Evolutionary conservation across 352 stramenopile species (phyloP), one percentile per base, ranked within the genome.

Genomic region (Pythium myriotylum): DNA sequence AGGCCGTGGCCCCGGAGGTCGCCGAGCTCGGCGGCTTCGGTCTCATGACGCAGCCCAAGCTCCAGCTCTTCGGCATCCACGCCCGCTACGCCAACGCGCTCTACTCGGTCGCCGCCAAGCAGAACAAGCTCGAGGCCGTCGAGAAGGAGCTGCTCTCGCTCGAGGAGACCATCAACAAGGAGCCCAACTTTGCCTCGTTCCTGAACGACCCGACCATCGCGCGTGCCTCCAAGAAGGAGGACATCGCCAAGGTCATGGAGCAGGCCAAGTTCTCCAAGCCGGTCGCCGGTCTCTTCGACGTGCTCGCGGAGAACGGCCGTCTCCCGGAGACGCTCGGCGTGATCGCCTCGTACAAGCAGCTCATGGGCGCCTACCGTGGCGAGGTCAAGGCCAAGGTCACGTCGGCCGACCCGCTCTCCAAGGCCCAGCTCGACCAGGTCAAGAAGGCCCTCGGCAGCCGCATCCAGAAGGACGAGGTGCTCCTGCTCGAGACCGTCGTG

Each of bases 371-470:
- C 35, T 97, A 96, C 73, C 88, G 95, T 39, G 93, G 93, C 33
- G 86, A 98, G 72, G 93, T 99, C 35, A 90, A 98, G 65, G 96
- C 96, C 45, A 98, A 97, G 72, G 97, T 99, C 26, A 99, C 96
- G 48, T 96, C 85, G 65, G 95, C 97, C 19, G 95, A 99, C 63
- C 74, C 91, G 40, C 79, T 99, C 48, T 91, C 81, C 53, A 97
- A 97, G 73, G 75, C 84, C 12, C 91, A 98, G 76, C 73, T 97
- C 23, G 92, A 97, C 66, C 79, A 95, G 59, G 88, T 99, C 41
- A 93, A 96, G 68, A 95, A 96, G 59, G 94, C 95, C 1, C 92
- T 99, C 55, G 93, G 72, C 41, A 73, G 83, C 51, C 76, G 78
- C 50, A 89, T 98, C 59, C 69, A 96, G 37, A 92, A 93, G 70